phyloP scores from a whole-genome alignment of 1,284 basidiomycete species.

The Trametes polyzona region DNA sequence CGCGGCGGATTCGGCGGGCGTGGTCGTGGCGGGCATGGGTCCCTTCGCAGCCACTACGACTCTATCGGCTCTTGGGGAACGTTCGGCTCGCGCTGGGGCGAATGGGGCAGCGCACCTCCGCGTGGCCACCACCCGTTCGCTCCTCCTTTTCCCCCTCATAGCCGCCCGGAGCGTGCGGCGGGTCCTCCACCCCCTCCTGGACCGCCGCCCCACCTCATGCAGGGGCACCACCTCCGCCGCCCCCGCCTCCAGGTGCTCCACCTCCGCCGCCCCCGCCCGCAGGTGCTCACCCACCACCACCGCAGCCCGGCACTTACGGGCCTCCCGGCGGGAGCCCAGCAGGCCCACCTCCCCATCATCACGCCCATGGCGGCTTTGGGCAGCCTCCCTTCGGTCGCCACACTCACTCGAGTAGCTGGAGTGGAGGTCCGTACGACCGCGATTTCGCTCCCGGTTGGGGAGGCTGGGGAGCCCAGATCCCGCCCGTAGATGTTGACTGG shows the following conservation, averaged over 20 bases:
- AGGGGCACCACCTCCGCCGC: constrained; percentile 21
- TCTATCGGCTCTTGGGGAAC: constrained; percentile 16
- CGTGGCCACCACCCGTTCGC: background rate
- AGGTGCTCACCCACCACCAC: constrained; percentile 9
- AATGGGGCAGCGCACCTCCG: background rate
- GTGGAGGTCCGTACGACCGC: constrained; percentile 11
- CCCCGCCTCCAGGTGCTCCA: constrained; percentile 4
- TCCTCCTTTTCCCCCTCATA: constrained; percentile 8
- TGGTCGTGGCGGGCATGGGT: constrained; percentile 2
- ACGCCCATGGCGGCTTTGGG: constrained; percentile 13
- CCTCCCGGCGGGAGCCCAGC: background rate
- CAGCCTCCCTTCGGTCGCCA: constrained; percentile 3
- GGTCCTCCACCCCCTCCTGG: constrained; percentile 14
- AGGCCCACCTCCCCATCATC: constrained; percentile 15
- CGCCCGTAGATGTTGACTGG: constrained; percentile 17
- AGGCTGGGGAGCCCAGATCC: constrained; percentile 7
- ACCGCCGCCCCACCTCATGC: constrained; percentile 25
- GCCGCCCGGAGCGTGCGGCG: constrained; percentile 7
- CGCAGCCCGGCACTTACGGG: constrained; percentile 7
- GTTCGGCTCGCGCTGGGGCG: constrained; percentile 16
- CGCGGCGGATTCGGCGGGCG: constrained; percentile 6
- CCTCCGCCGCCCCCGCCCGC: constrained; percentile 25
- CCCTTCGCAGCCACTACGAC: background rate
- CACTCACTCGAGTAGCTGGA: constrained; percentile 12
- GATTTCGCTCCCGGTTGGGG: constrained; percentile 7